phyloP scores from a whole-genome alignment of 345 rosid genomes.

The Odontarrhena argentea region DNA sequence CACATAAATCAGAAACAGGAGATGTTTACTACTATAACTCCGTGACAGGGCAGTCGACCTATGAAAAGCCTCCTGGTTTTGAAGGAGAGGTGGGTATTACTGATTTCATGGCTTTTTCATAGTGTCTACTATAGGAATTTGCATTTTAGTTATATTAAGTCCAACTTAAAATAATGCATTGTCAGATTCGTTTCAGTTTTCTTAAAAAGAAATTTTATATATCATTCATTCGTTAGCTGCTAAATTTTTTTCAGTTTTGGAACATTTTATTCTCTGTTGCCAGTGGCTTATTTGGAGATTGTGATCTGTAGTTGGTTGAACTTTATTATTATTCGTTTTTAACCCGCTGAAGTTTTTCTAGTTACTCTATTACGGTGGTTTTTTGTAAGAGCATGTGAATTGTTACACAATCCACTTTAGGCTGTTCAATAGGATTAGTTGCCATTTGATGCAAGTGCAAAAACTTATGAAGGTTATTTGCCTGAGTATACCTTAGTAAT shows the following conservation, averaged over 20 bases:
- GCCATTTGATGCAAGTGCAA: constrained; percentile 23
- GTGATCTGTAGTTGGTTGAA: constrained; percentile 5
- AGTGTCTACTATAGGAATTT: constrained; percentile 4
- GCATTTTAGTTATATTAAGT: constrained; percentile 1
- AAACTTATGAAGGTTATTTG: constrained; percentile 27
- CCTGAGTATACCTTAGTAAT: constrained; percentile 4
- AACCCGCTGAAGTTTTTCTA: not conserved
- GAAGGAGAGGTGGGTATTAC: constrained; percentile 64
- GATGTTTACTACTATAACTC: constrained; percentile 86
- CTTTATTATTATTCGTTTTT: not conserved
- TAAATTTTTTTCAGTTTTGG: not conserved
- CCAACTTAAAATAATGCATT: not conserved
- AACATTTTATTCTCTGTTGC: not conserved
- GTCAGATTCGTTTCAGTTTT: not conserved
- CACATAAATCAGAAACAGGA: constrained; percentile 85
- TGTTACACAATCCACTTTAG: constrained; percentile 10
- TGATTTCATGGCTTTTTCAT: constrained; percentile 29
- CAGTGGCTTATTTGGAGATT: constrained; percentile 9
- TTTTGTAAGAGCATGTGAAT: constrained; percentile 18
- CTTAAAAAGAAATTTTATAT: not conserved
- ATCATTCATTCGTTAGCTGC: constrained; percentile 13
- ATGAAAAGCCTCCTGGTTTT: constrained; percentile 82
- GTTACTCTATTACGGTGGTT: constrained; percentile 2
- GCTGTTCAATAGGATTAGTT: constrained; percentile 11
- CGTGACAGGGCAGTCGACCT: constrained; percentile 83